These are phyloP conservation scores for Colletotrichum sp. DNA, from an alignment of 2,329 filamentous ascomycete species.

Conservation along the genomic window DNA sequence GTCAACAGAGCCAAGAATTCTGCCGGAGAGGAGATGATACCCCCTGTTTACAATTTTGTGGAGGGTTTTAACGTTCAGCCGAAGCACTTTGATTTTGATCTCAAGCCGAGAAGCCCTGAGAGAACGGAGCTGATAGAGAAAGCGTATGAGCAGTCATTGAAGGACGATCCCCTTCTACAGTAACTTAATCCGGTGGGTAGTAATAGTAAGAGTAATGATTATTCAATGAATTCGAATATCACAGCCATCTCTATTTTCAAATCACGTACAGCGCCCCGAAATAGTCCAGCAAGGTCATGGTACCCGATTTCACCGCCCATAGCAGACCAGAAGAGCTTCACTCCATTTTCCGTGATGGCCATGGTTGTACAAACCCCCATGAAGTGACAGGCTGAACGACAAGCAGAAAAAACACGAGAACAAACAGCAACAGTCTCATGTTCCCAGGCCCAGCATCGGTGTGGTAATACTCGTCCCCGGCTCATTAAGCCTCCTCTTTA, in stretches of 20 bases:
- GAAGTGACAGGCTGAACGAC: not conserved
- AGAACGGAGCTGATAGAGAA: slow-evolving; percentile 6
- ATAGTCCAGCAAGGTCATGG: not conserved
- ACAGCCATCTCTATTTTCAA: not conserved
- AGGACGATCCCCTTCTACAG: slow-evolving; percentile 6
- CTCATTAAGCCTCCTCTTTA: slow-evolving; percentile 21
- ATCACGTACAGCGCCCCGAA: not conserved
- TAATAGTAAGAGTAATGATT: not conserved
- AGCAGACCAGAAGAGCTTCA: not conserved
- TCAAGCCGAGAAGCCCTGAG: not conserved
- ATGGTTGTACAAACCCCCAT: not conserved
- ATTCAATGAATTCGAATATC: not conserved
- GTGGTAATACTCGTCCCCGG: not conserved
- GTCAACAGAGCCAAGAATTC: slow-evolving; percentile 33
- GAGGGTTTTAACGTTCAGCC: slow-evolving; percentile 18
- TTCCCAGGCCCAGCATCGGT: not conserved
- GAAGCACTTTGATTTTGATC: slow-evolving; percentile 9
- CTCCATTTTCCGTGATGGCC: not conserved
- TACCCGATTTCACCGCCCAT: not conserved
- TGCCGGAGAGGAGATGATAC: slow-evolving; percentile 20
- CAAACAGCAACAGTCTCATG: not conserved
- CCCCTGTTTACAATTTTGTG: slow-evolving; percentile 10
- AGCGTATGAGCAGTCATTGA: not conserved
- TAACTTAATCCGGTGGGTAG: not conserved
- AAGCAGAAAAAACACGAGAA: not conserved